phyloP scores from a whole-genome alignment of 495 filamentous ascomycete genomes.

The Neurospora sp. region DNA sequence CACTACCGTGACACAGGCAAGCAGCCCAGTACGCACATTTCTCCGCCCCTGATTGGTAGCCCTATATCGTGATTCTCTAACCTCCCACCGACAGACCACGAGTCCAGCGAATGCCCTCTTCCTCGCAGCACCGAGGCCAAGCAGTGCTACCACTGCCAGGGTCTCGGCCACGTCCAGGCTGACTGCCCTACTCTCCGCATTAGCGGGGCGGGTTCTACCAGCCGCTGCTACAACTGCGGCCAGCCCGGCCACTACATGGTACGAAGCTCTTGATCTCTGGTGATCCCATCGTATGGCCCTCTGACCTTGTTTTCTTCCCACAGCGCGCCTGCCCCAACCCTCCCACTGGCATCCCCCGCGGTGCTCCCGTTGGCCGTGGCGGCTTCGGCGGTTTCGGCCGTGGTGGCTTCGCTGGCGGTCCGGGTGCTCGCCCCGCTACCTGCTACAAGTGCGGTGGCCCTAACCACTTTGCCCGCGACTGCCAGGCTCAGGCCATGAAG shows the following conservation, averaged over 20 bases:
- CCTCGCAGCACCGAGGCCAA: conserved; percentile 96
- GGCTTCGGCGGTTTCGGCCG: conserved; percentile 49
- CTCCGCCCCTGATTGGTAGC: conserved; percentile 8
- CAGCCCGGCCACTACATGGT: conserved; percentile 79
- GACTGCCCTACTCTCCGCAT: conserved; percentile 96
- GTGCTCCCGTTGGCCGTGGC: conserved; percentile 53
- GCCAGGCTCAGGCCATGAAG: conserved; percentile 99
- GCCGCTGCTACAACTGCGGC: conserved; percentile 93
- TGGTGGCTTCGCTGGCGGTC: conserved; percentile 54
- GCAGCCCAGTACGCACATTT: conserved; percentile 58
- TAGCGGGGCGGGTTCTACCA: conserved; percentile 63
- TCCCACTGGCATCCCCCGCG: conserved; percentile 49
- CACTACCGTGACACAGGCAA: conserved; percentile 48
- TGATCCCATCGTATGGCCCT: conserved; percentile 4
- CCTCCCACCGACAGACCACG: conserved; percentile 63
- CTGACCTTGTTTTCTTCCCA: not conserved
- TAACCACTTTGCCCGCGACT: conserved; percentile 97
- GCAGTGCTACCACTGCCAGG: conserved; percentile 99
- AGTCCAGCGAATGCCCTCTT: conserved; percentile 92
- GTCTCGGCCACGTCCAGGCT: conserved; percentile 95
- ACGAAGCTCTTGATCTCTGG: not conserved
- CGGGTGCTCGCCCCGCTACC: conserved; percentile 63
- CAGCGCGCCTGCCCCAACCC: conserved; percentile 80
- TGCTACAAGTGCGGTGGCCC: conserved; percentile 99
- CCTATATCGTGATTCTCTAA: conserved; percentile 3